Conservation (phyloP, 2,329 filamentous ascomycete genomes). For the Stenocarpella maydis region DNA sequence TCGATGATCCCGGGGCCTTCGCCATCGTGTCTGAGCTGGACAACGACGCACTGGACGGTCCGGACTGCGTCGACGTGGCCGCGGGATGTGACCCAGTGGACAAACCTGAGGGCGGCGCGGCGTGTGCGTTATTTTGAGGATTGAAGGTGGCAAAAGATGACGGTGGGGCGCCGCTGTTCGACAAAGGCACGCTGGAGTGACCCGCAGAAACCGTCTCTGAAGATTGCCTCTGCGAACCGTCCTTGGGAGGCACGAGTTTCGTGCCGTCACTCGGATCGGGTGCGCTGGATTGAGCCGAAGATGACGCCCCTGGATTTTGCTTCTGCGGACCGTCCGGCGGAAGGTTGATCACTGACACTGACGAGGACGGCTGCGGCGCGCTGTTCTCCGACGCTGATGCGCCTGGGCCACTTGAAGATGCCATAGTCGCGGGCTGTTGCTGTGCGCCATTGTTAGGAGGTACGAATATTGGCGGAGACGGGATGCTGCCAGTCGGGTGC, state of each 20-base stretch:
- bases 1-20: neutral
- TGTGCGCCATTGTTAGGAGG: neutral
- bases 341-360: neutral
- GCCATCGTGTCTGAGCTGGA: slow-evolving; percentile 9
- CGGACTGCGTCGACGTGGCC: neutral
- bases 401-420: neutral
- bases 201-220: neutral
- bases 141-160: neutral
- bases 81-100: neutral
- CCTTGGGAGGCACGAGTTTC: neutral
- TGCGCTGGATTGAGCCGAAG: neutral
- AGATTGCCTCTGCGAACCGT: neutral
- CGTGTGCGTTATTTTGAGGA: neutral
- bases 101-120: no score
- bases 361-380: neutral
- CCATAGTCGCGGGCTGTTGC: neutral
- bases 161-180: neutral
- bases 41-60: neutral
- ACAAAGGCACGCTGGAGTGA: neutral
- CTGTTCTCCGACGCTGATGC: neutral
- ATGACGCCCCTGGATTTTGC: neutral
- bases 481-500: neutral
- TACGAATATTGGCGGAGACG: neutral
- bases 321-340: neutral
- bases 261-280: neutral